Base-by-base conservation (phyloP, 495 filamentous ascomycete species). In the Hypoxylon fuscum region DNA sequence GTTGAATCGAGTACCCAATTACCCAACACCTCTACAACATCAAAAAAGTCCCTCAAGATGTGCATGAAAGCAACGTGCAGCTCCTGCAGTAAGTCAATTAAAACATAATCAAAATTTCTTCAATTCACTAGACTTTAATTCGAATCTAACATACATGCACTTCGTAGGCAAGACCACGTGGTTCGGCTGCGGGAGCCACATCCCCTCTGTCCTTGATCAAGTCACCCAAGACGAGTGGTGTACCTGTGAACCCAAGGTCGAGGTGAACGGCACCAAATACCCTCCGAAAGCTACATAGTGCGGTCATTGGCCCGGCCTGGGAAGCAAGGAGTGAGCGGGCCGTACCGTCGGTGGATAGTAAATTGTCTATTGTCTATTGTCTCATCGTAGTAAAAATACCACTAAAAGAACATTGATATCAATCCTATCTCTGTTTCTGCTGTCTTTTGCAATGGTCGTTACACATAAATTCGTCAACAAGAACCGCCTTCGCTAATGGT, bases 151-250 rank as follows among this genome's bases (percentile, higher is more conserved):
- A 21, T 48, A 3, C 5, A 5, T 51, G 5, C 21, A 15, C 34
- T 44, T 21, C 14, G 60, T 51, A 91, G 89, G 83, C 50, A 88
- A 90, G 59, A 71, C 75, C 52, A 84, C 87, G 44, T 93, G 89
- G 90, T 81, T 74, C 62, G 89, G 90, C 53, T 93, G 90, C 75
- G 89, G 90, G 37, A 71, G 34, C 22, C 90, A 93, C 66, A 80
- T 93, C 43, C 81, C 88, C 12, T 72, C 64, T 1, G 88, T 91
- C 9, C 84, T 93, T 78, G 88, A 89, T 68, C 47, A 69, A 0
- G 71, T 91, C 20, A 81, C 87, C 2, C 74, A 79, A 25, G 68
- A 76, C 10, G 74, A 90, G 22, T 81, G 89, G 74, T 93, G 90
- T 68, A 77, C 78, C 4, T 91, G 88, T 56, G 70, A 77, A 51